phyloP scores from a whole-genome alignment of 306 rosid species.

The Quercus berberidifolia region DNA sequence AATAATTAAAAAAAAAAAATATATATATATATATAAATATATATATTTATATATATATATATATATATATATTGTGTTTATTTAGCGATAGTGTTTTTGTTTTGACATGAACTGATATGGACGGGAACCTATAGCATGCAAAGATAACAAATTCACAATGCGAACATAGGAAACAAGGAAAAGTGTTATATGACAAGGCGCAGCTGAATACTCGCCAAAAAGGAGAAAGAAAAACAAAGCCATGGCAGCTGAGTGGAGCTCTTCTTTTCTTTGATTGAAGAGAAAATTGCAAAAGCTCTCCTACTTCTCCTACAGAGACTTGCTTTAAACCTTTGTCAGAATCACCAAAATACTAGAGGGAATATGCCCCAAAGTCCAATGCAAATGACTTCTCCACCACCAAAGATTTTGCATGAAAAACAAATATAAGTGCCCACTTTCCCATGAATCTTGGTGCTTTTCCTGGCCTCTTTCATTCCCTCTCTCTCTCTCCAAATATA shows the following conservation, averaged over 20 bases:
- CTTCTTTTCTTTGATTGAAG: not conserved
- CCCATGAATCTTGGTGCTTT: not conserved
- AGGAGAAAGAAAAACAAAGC: not conserved
- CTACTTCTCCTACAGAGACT: not conserved
- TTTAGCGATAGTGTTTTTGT: not conserved
- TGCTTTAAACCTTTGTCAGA: slow-evolving; percentile 7
- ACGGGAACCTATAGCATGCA: not conserved
- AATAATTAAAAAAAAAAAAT: too few species aligned
- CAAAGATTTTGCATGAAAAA: not conserved
- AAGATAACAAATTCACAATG: not conserved
- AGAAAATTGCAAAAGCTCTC: not conserved
- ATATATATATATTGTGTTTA: too few species aligned
- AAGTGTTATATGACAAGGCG: not conserved
- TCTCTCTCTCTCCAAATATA: not conserved
- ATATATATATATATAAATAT: too few species aligned
- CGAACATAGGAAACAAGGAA: not conserved
- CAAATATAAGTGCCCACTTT: not conserved
- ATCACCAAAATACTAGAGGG: not conserved
- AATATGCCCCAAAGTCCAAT: not conserved
- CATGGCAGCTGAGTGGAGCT: not conserved
- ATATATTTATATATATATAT: too few species aligned
- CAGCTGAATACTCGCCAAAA: too few species aligned
- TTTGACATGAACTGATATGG: not conserved
- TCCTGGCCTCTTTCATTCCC: too few species aligned
- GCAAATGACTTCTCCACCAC: not conserved